These are phyloP conservation scores for Kodamaea kakaduensis DNA, from an alignment of 805 yeast genomes.

Conservation along the genomic window DNA sequence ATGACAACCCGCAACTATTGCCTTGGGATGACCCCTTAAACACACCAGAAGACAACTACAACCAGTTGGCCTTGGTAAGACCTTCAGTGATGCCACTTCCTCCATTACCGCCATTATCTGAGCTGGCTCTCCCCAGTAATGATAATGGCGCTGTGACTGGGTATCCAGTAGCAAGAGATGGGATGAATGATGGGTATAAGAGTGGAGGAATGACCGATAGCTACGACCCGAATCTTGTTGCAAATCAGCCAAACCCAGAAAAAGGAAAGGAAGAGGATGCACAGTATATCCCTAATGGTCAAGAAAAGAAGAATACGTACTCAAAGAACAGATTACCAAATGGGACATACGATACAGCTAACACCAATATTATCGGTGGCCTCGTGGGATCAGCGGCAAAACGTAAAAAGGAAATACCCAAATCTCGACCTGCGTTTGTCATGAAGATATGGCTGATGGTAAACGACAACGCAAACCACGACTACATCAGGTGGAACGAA, in stretches of 20 bases:
- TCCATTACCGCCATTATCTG: slow-evolving; percentile 28
- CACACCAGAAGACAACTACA: slow-evolving; percentile 1
- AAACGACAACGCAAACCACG: slow-evolving; percentile 66
- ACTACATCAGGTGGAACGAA: slow-evolving; percentile 76
- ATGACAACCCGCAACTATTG: slow-evolving; percentile 4
- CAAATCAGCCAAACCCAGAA: too few relatives aligned
- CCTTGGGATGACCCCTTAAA: neutral
- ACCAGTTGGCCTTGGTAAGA: slow-evolving; percentile 6
- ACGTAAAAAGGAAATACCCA: slow-evolving; percentile 38
- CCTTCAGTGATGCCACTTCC: slow-evolving; percentile 18
- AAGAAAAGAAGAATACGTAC: too few relatives aligned
- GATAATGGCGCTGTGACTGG: too few relatives aligned
- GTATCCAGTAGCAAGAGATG: too few relatives aligned
- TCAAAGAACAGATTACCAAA: slow-evolving; percentile 13
- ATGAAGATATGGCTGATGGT: slow-evolving; percentile 95
- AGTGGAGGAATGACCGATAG: too few relatives aligned
- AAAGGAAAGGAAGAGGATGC: too few relatives aligned
- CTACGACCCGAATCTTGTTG: too few relatives aligned
- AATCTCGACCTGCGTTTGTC: slow-evolving; percentile 83
- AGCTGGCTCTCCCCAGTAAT: slow-evolving; percentile 24
- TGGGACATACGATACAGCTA: neutral
- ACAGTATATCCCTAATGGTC: slow-evolving; percentile 23
- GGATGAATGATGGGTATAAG: too few relatives aligned
- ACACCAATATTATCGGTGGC: neutral
- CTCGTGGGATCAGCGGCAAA: slow-evolving; percentile 11